Evolutionary conservation across 2,329 filamentous ascomycete genomes (phyloP), one percentile per base, ranked within the genome.

Genomic region (Anthostomella pinea): DNA sequence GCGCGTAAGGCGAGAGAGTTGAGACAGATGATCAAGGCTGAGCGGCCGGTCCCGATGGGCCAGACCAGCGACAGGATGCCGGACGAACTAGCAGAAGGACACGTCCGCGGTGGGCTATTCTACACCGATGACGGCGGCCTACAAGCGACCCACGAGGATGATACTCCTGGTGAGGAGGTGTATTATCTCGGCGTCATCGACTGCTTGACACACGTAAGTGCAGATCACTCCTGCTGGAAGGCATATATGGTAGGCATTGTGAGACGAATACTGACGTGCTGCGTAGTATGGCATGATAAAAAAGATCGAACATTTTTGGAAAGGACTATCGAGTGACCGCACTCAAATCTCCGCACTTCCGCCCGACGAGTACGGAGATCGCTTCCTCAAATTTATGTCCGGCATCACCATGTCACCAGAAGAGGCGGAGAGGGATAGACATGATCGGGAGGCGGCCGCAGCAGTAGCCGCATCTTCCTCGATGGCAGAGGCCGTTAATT

Each of bases 161-260:
- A 95, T 45, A 68, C 71, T 11, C 80, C 86, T 2, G 90, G 85
- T 2, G 87, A 96, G 36, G 88, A 95, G 65, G 89, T 98, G 26
- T 98, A 98, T 65, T 98, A 98, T 60, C 79, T 98, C 6, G 94
- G 93, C 22, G 94, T 98, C 53, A 98, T 98, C 62, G 93, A 98
- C 65, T 98, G 93, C 63, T 72, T 98, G 54, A 98, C 93, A 53
- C 88, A 96, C 62, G 89, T 95, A 75, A 79, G 87, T 78, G 35
- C 21, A 6, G 3, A 10, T 28, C 17, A n/a, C n/a, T n/a, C n/a
- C n/a, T 4, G 11, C 3, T 38, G 16, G 22, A 33, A 27, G 9
- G 8, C 16, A 11, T 23, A 10, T 31, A 16, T 4, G n/a, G 14
- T 21, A 9, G 6, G 3, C 16, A 8, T 6, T 21, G 16, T 14